phyloP scores from a whole-genome alignment of 768 basidiomycete genomes.

The Amanita rubescens region DNA sequence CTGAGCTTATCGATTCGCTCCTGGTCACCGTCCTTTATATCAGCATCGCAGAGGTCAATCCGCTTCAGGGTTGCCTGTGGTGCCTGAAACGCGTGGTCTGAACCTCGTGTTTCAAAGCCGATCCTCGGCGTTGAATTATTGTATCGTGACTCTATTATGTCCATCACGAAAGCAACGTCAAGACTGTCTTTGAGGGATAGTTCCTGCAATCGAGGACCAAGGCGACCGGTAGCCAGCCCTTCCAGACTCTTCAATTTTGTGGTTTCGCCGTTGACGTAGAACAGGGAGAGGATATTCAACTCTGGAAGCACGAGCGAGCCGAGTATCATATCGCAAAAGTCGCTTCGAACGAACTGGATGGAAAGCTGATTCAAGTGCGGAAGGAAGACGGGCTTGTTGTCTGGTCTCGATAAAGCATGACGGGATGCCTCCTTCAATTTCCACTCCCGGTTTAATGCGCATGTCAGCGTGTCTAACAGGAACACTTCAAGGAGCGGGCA shows the following conservation, averaged over 20 bases:
- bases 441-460: not conserved
- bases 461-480: not conserved
- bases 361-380: not conserved
- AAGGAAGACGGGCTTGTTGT: not conserved
- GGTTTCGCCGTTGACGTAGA: not conserved
- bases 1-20: not conserved
- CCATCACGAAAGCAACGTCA: not conserved
- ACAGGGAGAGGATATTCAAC: not conserved
- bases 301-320: not conserved
- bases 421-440: no score
- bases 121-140: no score
- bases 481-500: not conserved
- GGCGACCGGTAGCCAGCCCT: not conserved
- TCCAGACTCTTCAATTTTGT: not conserved
- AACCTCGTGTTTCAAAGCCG: no score
- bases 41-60: not conserved
- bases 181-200: not conserved
- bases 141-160: not conserved
- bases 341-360: not conserved
- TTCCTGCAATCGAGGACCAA: not conserved
- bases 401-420: no score
- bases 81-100: not conserved
- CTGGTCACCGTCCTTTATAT: not conserved
- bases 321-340: not conserved
- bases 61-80: not conserved